Evolutionary conservation across 805 yeast genomes (phyloP).

Genomic region (Hanseniaspora occidentalis): DNA sequence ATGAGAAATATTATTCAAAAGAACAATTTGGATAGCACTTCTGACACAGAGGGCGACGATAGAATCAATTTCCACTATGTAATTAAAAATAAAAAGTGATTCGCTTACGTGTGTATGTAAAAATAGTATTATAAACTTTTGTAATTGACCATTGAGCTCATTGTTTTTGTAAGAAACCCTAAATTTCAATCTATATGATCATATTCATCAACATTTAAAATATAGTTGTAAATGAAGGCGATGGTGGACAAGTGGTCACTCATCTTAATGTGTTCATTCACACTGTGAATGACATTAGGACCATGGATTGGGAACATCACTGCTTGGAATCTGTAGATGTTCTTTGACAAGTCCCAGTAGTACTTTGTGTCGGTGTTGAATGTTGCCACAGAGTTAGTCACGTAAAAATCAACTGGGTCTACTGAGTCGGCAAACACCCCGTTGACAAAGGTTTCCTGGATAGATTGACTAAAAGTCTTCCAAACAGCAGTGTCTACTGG

Average conservation of each 20-base stretch:
- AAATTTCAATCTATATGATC: constrained; percentile 2
- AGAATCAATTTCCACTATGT: constrained; percentile 4
- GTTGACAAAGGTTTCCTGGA: constrained; percentile 44
- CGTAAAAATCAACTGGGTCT: constrained; percentile 17
- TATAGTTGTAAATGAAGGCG: constrained; percentile 43
- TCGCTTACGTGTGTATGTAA: too few species aligned
- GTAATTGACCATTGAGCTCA: neutral
- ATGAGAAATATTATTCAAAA: neutral
- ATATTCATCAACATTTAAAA: constrained; percentile 21
- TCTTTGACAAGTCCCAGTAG: constrained; percentile 42
- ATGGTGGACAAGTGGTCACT: constrained; percentile 48
- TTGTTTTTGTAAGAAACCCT: neutral
- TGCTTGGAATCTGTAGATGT: constrained; percentile 38
- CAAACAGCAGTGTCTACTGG: constrained; percentile 26
- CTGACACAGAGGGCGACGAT: neutral
- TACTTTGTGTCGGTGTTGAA: constrained; percentile 53
- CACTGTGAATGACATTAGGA: constrained; percentile 39
- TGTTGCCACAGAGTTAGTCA: constrained; percentile 39
- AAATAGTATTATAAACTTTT: too few species aligned
- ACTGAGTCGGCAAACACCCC: constrained; percentile 23
- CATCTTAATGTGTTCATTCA: constrained; percentile 44
- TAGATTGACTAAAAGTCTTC: constrained; percentile 36
- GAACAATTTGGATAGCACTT: neutral
- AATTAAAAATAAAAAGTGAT: neutral
- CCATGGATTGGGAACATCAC: constrained; percentile 10